Evolutionary conservation across 2,329 filamentous ascomycete species (phyloP), one percentile per base, ranked within the genome.

Genomic region (Penicillium sp.): DNA sequence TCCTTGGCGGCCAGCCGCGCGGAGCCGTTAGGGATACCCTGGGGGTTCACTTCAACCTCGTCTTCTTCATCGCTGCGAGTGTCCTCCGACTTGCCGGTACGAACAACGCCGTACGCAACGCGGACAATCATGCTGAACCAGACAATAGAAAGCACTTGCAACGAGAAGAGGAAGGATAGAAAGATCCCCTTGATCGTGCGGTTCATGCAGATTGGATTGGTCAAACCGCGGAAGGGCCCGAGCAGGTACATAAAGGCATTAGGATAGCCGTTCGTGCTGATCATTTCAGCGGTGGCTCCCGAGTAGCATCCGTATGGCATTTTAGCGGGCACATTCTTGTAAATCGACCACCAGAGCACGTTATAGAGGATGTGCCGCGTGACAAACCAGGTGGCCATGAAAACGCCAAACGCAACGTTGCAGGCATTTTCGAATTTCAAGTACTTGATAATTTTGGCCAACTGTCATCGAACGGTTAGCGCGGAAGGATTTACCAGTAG

Each of bases 371-470:
- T 70, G 64, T 98, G 93, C 36, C 93, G 86, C 18, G 85, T 80
- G 36, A 86, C 60, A 49, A 96, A 76, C 93, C 93, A 98, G 36
- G 81, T 80, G 11, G 87, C 57, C 69, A 97, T 84, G 68, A 97
- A 96, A 17, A 91, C 62, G 25, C 81, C 90, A 59, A 97, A 97
- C 34, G 82, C 79, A 47, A 83, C 69, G 61, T 97, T 93, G 72
- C 90, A 96, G 38, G 83, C 68, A 3, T 71, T 83, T 47, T 81
- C 80, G 66, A 79, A 88, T 46, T 85, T 84, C 36, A 89, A 72
- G 63, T 97, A 98, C 65, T 95, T 96, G 53, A 97, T 79, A 57
- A 90, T 87, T 68, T 98, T 98, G 54, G 93, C 93, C 19, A 82
- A 72, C 88, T 94, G 46, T 34, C 27, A 8, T 13, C 14, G 13